Evolutionary conservation across 2,329 filamentous ascomycete species (phyloP).

Genomic region (Trichoderma sp.): DNA sequence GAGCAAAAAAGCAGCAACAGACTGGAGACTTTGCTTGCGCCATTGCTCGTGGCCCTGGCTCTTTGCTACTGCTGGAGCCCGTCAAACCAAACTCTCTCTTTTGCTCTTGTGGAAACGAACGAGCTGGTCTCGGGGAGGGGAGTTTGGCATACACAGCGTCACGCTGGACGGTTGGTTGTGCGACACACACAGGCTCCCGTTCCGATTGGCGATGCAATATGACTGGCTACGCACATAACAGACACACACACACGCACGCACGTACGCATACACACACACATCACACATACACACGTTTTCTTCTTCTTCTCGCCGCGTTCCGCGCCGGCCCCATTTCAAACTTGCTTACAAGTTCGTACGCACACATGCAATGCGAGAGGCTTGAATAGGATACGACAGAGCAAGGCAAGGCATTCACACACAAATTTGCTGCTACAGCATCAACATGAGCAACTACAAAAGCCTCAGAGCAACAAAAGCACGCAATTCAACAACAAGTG

Average conservation of each 20-base stretch:
- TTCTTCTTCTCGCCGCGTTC: slow-evolving; percentile 1
- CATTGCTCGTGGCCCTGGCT: neutral
- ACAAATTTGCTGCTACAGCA: neutral
- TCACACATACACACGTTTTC: neutral
- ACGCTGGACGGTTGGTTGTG: slow-evolving; percentile 11
- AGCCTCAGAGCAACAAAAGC: neutral
- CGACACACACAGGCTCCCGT: slow-evolving; percentile 7
- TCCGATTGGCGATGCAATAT: slow-evolving; percentile 17
- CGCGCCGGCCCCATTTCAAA: slow-evolving; percentile 6
- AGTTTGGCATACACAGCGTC: slow-evolving; percentile 15
- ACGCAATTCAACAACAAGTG: neutral
- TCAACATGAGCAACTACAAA: neutral
- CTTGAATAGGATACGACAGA: neutral
- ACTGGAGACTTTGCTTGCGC: neutral
- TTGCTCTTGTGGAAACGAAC: neutral
- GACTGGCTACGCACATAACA: slow-evolving; percentile 10
- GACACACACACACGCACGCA: neutral
- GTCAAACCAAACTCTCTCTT: neutral
- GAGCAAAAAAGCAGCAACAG: neutral
- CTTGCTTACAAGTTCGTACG: neutral
- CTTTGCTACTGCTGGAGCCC: neutral
- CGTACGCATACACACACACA: neutral
- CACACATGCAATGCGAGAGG: neutral
- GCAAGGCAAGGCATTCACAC: neutral
- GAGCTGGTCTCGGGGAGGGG: slow-evolving; percentile 15